These are phyloP conservation scores for Aspergillus baeticus DNA, from an alignment of 495 filamentous ascomycete species.

Conservation along the genomic window DNA sequence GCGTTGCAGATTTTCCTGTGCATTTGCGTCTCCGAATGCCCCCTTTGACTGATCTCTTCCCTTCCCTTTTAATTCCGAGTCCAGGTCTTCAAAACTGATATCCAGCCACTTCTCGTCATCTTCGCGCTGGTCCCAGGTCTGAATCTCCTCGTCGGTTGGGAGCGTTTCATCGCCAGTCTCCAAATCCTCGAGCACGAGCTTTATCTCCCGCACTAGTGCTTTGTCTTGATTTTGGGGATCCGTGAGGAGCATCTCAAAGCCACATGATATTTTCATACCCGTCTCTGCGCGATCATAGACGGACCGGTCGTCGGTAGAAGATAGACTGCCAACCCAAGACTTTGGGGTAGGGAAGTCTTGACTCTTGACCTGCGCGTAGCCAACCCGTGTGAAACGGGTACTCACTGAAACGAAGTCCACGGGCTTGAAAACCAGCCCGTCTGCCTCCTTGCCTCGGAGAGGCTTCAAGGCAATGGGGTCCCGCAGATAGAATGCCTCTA, in stretches of 20 bases:
- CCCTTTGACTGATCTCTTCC: slow-evolving; percentile 26
- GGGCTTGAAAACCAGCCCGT: slow-evolving; percentile 63
- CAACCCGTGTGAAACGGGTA: slow-evolving; percentile 78
- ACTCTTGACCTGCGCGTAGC: slow-evolving; percentile 89
- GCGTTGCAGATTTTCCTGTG: slow-evolving; percentile 80
- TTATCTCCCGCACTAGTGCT: slow-evolving; percentile 66
- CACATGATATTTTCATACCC: slow-evolving; percentile 87
- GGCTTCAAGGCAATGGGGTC: slow-evolving; percentile 77
- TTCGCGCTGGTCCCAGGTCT: slow-evolving; percentile 60
- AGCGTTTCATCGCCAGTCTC: slow-evolving; percentile 57
- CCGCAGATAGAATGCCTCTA: slow-evolving; percentile 90
- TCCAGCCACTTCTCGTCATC: slow-evolving; percentile 94
- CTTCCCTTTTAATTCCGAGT: slow-evolving; percentile 65
- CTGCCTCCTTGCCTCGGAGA: slow-evolving; percentile 50
- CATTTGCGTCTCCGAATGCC: slow-evolving; percentile 73
- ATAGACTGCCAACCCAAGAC: slow-evolving; percentile 53
- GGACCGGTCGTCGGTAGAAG: slow-evolving; percentile 32
- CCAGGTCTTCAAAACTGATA: slow-evolving; percentile 86
- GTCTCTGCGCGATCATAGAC: slow-evolving; percentile 57
- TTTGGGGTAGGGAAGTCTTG: slow-evolving; percentile 76
- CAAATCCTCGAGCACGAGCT: slow-evolving; percentile 71
- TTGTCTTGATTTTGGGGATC: slow-evolving; percentile 65
- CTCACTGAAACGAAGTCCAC: slow-evolving; percentile 76
- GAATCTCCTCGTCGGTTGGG: slow-evolving; percentile 73
- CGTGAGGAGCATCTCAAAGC: slow-evolving; percentile 83